Evolutionary conservation across 2,329 filamentous ascomycete species (phyloP).

Genomic region (Colletotrichum orchidophilum): DNA sequence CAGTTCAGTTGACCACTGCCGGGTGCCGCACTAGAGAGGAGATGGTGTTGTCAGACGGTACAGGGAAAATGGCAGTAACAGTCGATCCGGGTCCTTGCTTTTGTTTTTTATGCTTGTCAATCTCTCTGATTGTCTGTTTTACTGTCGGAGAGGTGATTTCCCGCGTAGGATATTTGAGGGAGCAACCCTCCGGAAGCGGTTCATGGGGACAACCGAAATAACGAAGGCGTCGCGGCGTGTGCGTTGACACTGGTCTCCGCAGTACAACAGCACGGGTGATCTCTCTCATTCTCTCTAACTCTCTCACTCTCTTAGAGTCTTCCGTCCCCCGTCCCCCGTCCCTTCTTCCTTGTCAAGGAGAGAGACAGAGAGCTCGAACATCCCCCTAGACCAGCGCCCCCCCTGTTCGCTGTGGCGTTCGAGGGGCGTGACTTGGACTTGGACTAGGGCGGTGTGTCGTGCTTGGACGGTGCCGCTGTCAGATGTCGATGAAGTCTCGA

Average conservation of each 20-base stretch:
- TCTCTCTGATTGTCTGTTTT: neutral
- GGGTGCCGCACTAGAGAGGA: neutral
- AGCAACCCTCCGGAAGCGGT: conserved; percentile 1
- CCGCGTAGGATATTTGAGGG: neutral
- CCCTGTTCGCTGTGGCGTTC: conserved; percentile 17
- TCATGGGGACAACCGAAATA: neutral
- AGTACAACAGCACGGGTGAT: neutral
- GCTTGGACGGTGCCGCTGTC: conserved; percentile 27
- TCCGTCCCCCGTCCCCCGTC: neutral
- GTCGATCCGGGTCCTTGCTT: neutral
- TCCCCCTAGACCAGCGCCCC: neutral
- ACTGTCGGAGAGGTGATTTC: neutral
- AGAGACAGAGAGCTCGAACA: neutral
- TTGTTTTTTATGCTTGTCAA: neutral
- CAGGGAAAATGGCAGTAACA: neutral
- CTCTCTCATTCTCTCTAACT: neutral
- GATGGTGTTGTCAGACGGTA: neutral
- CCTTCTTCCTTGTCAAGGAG: neutral
- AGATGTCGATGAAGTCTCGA: conserved; percentile 18
- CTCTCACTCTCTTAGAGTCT: neutral
- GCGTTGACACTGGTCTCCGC: neutral
- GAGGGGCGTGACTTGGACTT: conserved; percentile 21
- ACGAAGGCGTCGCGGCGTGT: conserved; percentile 19
- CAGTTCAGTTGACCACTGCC: conserved; percentile 12
- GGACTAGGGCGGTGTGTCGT: neutral